A percentile compares a stretch with the other conserved stretches of the same genome.
phyloP scores from a whole-genome alignment of 1,139 yeast genomes.

The Debaryomycetaceae sp. region DNA sequence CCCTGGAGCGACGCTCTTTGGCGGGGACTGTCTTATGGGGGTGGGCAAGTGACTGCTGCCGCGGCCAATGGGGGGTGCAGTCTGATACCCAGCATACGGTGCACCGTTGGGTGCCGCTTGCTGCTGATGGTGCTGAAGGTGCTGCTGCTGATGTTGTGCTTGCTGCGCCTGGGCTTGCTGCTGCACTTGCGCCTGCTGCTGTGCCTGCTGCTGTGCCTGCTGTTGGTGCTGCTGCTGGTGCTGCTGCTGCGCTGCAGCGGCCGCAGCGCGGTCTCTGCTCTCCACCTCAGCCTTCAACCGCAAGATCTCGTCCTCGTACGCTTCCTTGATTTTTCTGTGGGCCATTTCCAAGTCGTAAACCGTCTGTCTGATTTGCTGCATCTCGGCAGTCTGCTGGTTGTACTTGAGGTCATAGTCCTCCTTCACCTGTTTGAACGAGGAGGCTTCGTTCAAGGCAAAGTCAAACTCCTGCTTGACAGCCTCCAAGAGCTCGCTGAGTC shows the following conservation, averaged over 20 bases:
- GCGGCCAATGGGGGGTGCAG: constrained; percentile 13
- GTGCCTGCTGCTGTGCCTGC: constrained; percentile 15
- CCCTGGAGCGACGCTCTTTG: constrained; percentile 11
- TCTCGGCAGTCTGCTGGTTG: constrained; percentile 88
- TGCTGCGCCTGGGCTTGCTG: constrained; percentile 13
- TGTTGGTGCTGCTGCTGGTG: constrained; percentile 18
- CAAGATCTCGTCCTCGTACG: constrained; percentile 88
- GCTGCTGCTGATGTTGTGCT: constrained; percentile 16
- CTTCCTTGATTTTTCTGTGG: constrained; percentile 91
- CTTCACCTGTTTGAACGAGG: constrained; percentile 82
- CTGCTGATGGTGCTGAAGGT: constrained; percentile 14
- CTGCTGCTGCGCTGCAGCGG: constrained; percentile 15
- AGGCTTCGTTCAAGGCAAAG: constrained; percentile 80
- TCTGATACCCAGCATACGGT: constrained; percentile 5
- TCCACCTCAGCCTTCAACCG: constrained; percentile 84
- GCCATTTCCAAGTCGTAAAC: constrained; percentile 93
- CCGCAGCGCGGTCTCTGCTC: constrained; percentile 56
- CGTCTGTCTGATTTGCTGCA: constrained; percentile 91
- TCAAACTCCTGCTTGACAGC: constrained; percentile 93
- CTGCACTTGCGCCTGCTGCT: constrained; percentile 13
- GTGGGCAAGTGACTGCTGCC: constrained; percentile 16
- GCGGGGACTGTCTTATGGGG: constrained; percentile 17
- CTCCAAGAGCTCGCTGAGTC: constrained; percentile 75
- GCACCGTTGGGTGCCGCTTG: constrained; percentile 10
- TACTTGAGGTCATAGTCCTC: constrained; percentile 90